phyloP scores from a whole-genome alignment of 306 rosid species.

The Biancaea sappan region DNA sequence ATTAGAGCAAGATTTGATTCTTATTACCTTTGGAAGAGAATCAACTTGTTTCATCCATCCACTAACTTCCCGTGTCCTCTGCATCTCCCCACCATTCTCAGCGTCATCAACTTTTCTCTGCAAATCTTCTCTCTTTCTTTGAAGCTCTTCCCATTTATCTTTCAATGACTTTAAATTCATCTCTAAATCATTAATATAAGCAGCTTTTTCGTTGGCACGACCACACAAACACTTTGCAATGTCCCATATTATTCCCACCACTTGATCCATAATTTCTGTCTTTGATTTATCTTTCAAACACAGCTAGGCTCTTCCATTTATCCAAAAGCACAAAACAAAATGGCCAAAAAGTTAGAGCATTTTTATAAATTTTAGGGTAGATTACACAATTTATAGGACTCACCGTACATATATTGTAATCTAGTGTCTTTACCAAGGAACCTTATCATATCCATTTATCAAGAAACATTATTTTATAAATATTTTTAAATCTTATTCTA shows the following conservation, averaged over 20 bases:
- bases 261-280: background rate
- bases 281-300: background rate
- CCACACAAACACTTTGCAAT: background rate
- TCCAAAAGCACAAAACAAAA: no score
- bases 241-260: background rate
- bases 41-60: background rate
- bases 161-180: background rate
- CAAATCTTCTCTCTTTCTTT: background rate
- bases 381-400: no score
- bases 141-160: background rate
- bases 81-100: background rate
- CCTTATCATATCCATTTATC: no score
- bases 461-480: no score
- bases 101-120: background rate
- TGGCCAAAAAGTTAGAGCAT: no score
- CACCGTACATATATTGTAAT: no score
- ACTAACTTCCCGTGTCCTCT: background rate
- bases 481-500: no score
- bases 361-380: no score
- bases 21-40: background rate
- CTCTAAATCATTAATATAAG: background rate
- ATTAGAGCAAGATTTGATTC: background rate
- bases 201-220: background rate
- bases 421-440: no score
- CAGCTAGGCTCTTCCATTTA: background rate